Conservation (phyloP, 148 eudicot species). For the Heliosperma pusillum region DNA sequence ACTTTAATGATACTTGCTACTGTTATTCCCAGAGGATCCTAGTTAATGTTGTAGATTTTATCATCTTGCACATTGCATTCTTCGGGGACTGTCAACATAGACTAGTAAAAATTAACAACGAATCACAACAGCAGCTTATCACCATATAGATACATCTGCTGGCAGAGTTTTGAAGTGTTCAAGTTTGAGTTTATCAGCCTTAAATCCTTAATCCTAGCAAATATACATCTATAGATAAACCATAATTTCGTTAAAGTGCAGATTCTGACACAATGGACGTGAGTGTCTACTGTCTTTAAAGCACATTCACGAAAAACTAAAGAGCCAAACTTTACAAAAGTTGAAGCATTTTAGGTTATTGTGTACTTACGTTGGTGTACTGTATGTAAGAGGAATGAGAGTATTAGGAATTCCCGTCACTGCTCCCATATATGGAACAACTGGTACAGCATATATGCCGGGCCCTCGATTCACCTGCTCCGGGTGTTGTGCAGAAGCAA, state of each 20-base stretch:
- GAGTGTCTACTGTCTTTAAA: neutral
- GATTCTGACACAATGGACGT: neutral
- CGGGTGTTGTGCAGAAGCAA: constrained; percentile 46
- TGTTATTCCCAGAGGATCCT: neutral
- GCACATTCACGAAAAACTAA: constrained; percentile 3
- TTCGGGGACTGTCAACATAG: neutral
- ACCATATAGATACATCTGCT: no score
- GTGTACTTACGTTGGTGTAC: constrained; percentile 69
- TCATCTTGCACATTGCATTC: neutral
- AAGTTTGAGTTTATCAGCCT: no score
- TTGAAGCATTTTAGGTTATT: neutral
- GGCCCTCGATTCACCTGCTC: constrained; percentile 74
- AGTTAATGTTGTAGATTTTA: neutral
- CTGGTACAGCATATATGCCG: constrained; percentile 90
- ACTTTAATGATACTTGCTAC: neutral
- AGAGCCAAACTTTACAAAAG: neutral
- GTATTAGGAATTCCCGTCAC: constrained; percentile 64
- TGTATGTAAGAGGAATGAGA: constrained; percentile 92
- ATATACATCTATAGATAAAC: neutral
- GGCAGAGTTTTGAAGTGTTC: no score
- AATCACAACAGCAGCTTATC: no score
- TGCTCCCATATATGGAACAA: constrained; percentile 53
- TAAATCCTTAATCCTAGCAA: neutral
- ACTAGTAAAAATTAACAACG: neutral
- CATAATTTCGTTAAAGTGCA: neutral